Conservation (phyloP, 257 asterid species). For the Solanum pennellii region DNA sequence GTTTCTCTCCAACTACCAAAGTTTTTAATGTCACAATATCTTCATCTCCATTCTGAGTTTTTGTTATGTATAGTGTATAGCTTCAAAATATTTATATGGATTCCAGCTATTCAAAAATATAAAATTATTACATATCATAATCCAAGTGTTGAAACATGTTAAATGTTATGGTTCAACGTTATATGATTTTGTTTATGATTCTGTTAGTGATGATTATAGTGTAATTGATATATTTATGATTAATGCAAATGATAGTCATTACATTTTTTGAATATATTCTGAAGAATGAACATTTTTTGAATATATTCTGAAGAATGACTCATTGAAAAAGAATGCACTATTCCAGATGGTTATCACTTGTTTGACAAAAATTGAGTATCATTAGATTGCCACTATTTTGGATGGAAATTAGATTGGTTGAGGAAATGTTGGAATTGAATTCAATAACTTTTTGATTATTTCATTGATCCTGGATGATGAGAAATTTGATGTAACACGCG, state of each 20-base stretch:
- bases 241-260: neutral
- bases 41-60: no score
- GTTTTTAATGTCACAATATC: neutral
- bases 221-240: no score
- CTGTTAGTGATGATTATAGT: no score
- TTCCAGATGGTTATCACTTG: neutral
- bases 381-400: neutral
- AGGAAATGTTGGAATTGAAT: neutral
- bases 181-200: no score
- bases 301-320: neutral
- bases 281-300: no score
- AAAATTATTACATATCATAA: neutral
- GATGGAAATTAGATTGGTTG: neutral
- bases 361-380: neutral
- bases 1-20: neutral
- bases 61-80: neutral
- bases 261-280: no score
- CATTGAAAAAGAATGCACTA: neutral
- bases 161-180: neutral
- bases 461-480: neutral
- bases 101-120: no score
- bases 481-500: neutral
- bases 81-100: neutral
- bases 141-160: neutral
- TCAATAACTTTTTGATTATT: no score